These are phyloP conservation scores for Chalciporus pseudorubinellus DNA, from an alignment of 768 basidiomycete genomes.

Conservation along the genomic window DNA sequence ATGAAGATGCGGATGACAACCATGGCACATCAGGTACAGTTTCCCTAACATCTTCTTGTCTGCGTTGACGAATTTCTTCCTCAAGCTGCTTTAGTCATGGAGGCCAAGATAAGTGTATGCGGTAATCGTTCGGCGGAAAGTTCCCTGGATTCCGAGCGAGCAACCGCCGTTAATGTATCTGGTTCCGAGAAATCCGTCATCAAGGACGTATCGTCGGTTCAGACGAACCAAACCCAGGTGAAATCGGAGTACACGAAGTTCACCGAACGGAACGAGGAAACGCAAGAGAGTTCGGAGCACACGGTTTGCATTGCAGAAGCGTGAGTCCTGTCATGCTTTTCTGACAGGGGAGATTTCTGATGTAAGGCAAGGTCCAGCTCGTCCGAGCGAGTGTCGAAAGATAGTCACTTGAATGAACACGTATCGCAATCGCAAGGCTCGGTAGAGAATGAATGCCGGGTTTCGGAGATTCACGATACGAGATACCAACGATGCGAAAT, in stretches of 20 bases:
- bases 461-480: not conserved
- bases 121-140: not conserved
- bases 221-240: not conserved
- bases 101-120: too few relatives aligned
- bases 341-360: not conserved
- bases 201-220: not conserved
- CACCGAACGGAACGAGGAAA: not conserved
- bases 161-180: not conserved
- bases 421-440: not conserved
- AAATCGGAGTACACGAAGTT: not conserved
- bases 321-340: constrained; percentile 3
- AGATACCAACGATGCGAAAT: not conserved
- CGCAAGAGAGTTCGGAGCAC: not conserved
- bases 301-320: not conserved
- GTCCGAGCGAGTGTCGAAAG: not conserved
- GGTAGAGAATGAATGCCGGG: not conserved
- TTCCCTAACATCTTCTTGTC: not conserved
- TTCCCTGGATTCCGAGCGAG: not conserved
- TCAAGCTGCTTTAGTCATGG: too few relatives aligned
- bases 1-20: not conserved
- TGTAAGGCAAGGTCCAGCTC: not conserved
- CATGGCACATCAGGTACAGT: not conserved
- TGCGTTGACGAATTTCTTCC: not conserved
- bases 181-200: not conserved
- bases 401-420: not conserved